A percentile compares a stretch with the other conserved stretches of the same genome.
phyloP scores from a whole-genome alignment of 2,329 filamentous ascomycete genomes.

The Aureobasidium leucospermi region DNA sequence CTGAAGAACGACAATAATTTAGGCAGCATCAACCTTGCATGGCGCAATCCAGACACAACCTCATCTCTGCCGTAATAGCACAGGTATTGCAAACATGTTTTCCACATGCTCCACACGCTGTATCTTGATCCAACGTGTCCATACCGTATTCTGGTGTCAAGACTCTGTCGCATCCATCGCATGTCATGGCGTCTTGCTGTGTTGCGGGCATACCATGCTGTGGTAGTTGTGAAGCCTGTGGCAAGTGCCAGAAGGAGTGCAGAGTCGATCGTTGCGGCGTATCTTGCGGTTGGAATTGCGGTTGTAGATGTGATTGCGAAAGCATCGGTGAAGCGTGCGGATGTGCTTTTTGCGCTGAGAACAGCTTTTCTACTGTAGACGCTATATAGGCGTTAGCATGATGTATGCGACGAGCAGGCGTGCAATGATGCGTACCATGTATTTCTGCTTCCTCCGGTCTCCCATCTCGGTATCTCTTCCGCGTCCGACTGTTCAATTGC shows the following conservation, averaged over 20 bases:
- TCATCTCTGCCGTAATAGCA: slow-evolving; percentile 30
- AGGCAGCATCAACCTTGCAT: background rate
- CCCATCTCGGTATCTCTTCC: slow-evolving; percentile 52
- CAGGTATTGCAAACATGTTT: slow-evolving; percentile 36
- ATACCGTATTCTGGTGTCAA: slow-evolving; percentile 29
- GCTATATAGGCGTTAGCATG: slow-evolving; percentile 29
- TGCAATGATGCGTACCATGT: slow-evolving; percentile 38
- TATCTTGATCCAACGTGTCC: slow-evolving; percentile 31
- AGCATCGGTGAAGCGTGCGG: slow-evolving; percentile 25
- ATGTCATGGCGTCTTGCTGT: slow-evolving; percentile 21
- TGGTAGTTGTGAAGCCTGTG: slow-evolving; percentile 22
- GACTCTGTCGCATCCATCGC: slow-evolving; percentile 38
- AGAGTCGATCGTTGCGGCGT: slow-evolving; percentile 37
- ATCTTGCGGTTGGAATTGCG: slow-evolving; percentile 21
- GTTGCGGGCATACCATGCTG: slow-evolving; percentile 10
- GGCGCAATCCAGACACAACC: slow-evolving; percentile 37
- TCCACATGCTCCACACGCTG: slow-evolving; percentile 32
- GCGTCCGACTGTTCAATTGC: slow-evolving; percentile 49
- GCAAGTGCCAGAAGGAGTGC: slow-evolving; percentile 41
- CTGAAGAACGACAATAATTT: background rate
- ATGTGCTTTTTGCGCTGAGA: slow-evolving; percentile 34
- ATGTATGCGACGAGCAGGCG: slow-evolving; percentile 14
- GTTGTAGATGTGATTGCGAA: slow-evolving; percentile 20
- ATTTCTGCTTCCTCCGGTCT: slow-evolving; percentile 50
- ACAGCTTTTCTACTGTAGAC: slow-evolving; percentile 39